phyloP scores from a whole-genome alignment of 1,284 basidiomycete genomes.

The Microbotryum silenes-acaulis region DNA sequence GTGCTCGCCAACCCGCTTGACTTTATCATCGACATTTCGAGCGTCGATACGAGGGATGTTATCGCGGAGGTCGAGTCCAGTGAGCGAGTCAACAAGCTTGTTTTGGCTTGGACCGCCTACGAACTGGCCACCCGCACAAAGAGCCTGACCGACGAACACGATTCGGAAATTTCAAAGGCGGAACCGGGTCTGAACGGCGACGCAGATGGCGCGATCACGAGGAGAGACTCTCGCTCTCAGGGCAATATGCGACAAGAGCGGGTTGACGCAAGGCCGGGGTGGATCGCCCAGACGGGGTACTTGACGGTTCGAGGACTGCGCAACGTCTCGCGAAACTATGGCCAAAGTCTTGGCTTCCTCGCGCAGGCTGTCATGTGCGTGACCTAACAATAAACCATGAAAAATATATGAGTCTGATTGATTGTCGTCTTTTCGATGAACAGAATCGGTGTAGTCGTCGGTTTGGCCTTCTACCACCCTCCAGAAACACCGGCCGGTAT shows the following conservation, averaged over 20 bases:
- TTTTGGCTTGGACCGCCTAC: conserved; percentile 38
- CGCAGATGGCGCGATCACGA: no score
- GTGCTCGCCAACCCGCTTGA: conserved; percentile 38
- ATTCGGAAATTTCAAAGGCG: background rate
- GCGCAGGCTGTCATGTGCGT: conserved; percentile 39
- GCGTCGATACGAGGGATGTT: conserved; percentile 45
- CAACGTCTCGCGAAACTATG: conserved; percentile 42
- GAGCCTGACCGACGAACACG: background rate
- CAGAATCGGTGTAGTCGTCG: conserved; percentile 28
- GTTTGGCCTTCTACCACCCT: conserved; percentile 34
- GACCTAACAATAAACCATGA: conserved; percentile 26
- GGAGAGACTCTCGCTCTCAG: no score
- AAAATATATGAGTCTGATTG: conserved; percentile 32
- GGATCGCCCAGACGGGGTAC: no score
- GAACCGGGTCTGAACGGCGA: background rate
- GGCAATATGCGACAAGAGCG: no score
- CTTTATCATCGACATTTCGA: conserved; percentile 46
- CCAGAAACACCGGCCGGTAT: conserved; percentile 43
- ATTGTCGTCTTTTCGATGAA: background rate
- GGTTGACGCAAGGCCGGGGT: no score
- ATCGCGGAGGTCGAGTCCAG: conserved; percentile 42
- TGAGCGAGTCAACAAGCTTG: conserved; percentile 36
- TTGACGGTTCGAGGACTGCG: conserved; percentile 39
- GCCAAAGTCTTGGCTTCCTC: conserved; percentile 38
- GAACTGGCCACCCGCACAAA: conserved; percentile 4